Base-by-base conservation (phyloP, 192 early-diverging fungal genomes). In the Rhizophagus sp. region DNA sequence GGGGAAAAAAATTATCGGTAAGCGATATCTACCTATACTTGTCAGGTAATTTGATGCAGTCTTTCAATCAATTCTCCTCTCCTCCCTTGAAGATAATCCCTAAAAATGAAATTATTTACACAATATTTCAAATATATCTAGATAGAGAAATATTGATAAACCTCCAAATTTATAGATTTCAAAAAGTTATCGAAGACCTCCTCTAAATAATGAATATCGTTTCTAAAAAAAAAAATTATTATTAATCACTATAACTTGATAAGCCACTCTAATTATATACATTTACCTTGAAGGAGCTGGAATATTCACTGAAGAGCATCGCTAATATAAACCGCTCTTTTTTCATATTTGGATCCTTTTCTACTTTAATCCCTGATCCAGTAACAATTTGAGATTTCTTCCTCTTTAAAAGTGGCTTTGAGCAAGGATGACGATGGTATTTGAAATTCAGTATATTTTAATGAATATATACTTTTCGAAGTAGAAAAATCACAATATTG, bases 21-120 rank as follows among this genome's bases (percentile, higher is more conserved):
- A 12, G 34, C 34, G 9, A 47, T 6, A 9, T 25, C n/a, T 44
- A 73, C 71, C 71, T 73, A 73, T 49, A 11, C 41, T 73, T 49
- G 3, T 24, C n/a, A 10, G 70, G 70, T 17, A 34, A 36, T 49
- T n/a, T 41, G 71, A 36, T 73, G 33, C 9, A 73, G 1, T 49
- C 9, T 73, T 73, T 73, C 71, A 47, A 73, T 44, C 11, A 73
- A n/a, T 47, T 19, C 19, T 49, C 49, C 22, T 73, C 22, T 49
- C 39, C 49, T 73, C 71, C 4, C 36, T 36, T 73, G 71, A 73
- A 25, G n/a, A 73, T 47, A 73, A 25, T 24, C 44, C 36, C 71
- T 73, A 73, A 9, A 66, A 66, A 66, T 9, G 4, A 66, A 66
- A 66, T 66, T 66, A 66, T 12, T 66, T 9, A 66, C 9, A 10